Evolutionary conservation across 495 filamentous ascomycete species (phyloP).

Genomic region (Talaromyces nanjingensis): DNA sequence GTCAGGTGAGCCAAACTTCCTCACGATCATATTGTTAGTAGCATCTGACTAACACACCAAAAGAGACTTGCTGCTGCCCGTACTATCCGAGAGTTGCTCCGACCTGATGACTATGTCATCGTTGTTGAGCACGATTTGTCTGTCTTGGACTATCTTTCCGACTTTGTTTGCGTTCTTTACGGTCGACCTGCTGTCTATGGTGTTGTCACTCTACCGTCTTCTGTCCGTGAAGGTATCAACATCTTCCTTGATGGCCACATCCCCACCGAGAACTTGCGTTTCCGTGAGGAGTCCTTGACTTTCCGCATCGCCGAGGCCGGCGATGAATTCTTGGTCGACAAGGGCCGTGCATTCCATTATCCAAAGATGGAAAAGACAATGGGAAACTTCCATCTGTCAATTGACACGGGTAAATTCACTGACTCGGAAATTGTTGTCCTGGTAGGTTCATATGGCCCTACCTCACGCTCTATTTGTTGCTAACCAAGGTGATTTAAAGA

Average conservation of each 20-base stretch:
- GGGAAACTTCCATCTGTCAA: slow-evolving; percentile 75
- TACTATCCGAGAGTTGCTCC: slow-evolving; percentile 82
- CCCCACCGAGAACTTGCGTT: slow-evolving; percentile 95
- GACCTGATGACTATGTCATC: slow-evolving; percentile 90
- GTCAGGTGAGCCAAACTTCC: slow-evolving; percentile 2
- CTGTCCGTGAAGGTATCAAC: slow-evolving; percentile 98
- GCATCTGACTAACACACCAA: slow-evolving; percentile 40
- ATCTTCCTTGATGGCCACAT: slow-evolving; percentile 98
- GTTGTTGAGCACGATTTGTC: slow-evolving; percentile 99
- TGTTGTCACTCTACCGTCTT: slow-evolving; percentile 94
- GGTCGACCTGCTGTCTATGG: slow-evolving; percentile 92
- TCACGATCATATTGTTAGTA: background rate
- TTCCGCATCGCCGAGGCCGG: slow-evolving; percentile 92
- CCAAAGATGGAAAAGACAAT: slow-evolving; percentile 91
- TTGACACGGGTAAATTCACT: slow-evolving; percentile 82
- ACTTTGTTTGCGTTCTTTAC: slow-evolving; percentile 96
- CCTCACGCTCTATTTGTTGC: background rate
- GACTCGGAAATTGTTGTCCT: slow-evolving; percentile 98
- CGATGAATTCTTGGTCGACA: slow-evolving; percentile 85
- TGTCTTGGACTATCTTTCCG: slow-evolving; percentile 94
- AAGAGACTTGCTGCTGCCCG: slow-evolving; percentile 88
- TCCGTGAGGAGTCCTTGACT: slow-evolving; percentile 92
- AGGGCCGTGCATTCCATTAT: slow-evolving; percentile 76
- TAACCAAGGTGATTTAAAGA: slow-evolving; percentile 23
- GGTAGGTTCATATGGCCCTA: slow-evolving; percentile 18